Base-by-base conservation (phyloP, 768 basidiomycete genomes). In the Trichaptum fuscoviolaceum region DNA sequence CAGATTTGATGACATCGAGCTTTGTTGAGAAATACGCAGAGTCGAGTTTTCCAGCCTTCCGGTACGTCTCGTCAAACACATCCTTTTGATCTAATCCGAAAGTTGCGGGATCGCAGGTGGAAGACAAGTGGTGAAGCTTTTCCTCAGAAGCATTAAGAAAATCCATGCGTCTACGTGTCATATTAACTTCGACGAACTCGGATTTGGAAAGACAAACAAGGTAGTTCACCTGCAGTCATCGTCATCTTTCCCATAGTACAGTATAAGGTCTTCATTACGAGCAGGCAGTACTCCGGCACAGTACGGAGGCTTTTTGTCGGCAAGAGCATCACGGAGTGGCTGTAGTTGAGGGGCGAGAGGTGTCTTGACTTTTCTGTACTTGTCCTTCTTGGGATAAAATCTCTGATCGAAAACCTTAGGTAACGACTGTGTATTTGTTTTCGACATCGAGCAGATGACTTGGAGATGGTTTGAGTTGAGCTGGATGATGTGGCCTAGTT, bases 41-140 rank as follows among this genome's bases (percentile, higher is more conserved):
- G 64, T 75, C 74, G 23, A 75, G 62, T 65, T 75, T 75, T 0
- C 71, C 72, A 1, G 73, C 73, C 60, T 69, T 73, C 4, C 73
- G 68, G 57, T 75, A 73, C 0, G 70, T 65, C 58, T 73, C 71
- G 52, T 73, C 72, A 2, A 71, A 66, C 1, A 75, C 69, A 52
- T 69, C 69, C 57, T 69, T 25, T 6, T 70, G 24, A 58, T 66
- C 62, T 17, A 62, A 23, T 0, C 74, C 73, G 36, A 75, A 73
- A 0, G 70, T 66, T 1, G 74, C 74, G 2, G 67, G 57, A 6
- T 74, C 66, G 42, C 74, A 75, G 0, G 71, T 59, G 1, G 65
- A 34, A 10, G 69, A 58, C 15, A 75, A 64, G 1, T 52, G 61
- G 18, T 36, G 57, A 7, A 73, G 52, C 3, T 63, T 63, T 3